phyloP scores from a whole-genome alignment of 78 protist species.

The Isochrysis galbana region DNA sequence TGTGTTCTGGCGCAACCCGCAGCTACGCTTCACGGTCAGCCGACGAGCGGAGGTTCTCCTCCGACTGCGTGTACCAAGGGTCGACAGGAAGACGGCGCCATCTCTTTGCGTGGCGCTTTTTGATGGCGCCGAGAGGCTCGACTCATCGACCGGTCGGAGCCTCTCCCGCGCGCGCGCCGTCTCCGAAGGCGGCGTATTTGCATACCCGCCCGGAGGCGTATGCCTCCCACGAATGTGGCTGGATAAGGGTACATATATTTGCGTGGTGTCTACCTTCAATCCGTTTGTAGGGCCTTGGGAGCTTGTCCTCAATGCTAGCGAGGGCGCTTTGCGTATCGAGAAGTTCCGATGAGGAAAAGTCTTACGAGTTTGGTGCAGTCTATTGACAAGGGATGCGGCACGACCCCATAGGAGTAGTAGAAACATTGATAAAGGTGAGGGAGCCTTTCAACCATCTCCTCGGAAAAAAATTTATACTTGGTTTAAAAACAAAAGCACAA shows the following conservation, averaged over 20 bases:
- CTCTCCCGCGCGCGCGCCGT: background rate
- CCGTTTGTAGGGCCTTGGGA: background rate
- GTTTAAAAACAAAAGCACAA: no score
- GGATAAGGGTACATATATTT: background rate
- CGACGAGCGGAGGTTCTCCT: background rate
- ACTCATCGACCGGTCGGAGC: background rate
- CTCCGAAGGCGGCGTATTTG: background rate
- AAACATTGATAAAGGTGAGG: no score
- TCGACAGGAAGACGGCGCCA: background rate
- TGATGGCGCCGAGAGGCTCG: background rate
- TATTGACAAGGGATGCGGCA: no score
- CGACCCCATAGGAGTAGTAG: no score
- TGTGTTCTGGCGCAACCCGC: background rate
- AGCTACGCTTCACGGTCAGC: background rate
- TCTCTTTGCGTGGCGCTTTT: background rate
- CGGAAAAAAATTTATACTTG: no score
- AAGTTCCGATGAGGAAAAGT: background rate
- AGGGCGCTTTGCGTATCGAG: background rate
- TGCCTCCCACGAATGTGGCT: background rate
- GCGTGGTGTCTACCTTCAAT: background rate
- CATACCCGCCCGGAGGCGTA: background rate
- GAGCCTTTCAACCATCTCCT: no score
- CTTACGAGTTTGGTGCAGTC: no score
- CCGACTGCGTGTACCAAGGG: background rate
- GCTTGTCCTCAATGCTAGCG: background rate